Evolutionary conservation across 2,329 filamentous ascomycete species (phyloP), one percentile per base, ranked within the genome.

Genomic region (Fusarium aywerte): DNA sequence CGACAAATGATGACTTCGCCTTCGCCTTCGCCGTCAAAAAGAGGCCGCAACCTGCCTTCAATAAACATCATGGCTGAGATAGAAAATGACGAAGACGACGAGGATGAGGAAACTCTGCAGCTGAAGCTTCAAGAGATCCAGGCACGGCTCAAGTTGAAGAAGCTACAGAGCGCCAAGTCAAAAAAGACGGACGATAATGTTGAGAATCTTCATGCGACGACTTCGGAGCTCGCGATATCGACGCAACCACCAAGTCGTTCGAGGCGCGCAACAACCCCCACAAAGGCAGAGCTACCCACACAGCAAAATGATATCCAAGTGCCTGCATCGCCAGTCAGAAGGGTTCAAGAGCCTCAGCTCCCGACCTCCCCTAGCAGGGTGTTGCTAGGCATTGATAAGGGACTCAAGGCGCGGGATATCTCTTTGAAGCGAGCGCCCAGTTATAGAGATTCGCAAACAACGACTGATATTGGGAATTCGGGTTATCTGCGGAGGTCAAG

Each of bases 51-150:
- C 39, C 18, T 70, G 36, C 74, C 58, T 13, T 52, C 69, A 33
- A 67, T 75, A 40, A 80, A 80, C 65, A 76, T 77, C n/a, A 56
- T 76, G 35, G 64, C 72, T 16, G 67, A 73, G 36, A 74, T 74
- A 47, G 80, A 78, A 7, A 80, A 83, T 5, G 81, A 80, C 6
- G 84, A 88, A 11, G 88, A 90, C 0, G 90, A 92, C 6, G 91
- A 96, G 8, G 94, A 97, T 70, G 95, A 97, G 77, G 94, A 98
- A 81, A 96, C 89, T 2, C 80, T 98, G 32, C 88, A 96, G 74
- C 81, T 99, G 65, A 90, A 97, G 76, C 82, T 98, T 7, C 89
- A 94, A 67, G 93, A 92, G 55, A 97, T 99, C 59, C 90, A 98
- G 77, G 93, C 94, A 8, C 90, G 91, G 62, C 80, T 98, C 51